Evolutionary conservation across 768 basidiomycete genomes (phyloP).

Genomic region (Bullera alba): DNA sequence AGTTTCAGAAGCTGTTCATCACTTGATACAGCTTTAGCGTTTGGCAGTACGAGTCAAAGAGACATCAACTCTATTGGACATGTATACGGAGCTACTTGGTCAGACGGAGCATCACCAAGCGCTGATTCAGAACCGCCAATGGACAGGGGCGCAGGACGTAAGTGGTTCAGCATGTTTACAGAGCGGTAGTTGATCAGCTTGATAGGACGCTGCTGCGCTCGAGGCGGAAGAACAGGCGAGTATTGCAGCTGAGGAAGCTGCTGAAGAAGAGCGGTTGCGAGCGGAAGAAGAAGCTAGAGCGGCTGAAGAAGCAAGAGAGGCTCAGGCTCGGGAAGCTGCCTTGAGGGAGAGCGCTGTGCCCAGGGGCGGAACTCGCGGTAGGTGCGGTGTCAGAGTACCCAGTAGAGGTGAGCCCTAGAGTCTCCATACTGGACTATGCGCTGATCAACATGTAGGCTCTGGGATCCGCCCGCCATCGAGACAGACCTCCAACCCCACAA

Average conservation of each 20-base stretch:
- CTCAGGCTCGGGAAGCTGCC: slow-evolving; percentile 3
- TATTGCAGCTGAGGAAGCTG: slow-evolving; percentile 7
- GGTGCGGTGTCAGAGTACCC: slow-evolving; percentile 2
- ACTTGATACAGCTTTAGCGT: slow-evolving; percentile 13
- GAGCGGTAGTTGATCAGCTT: not conserved
- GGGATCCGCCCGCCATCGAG: slow-evolving; percentile 16
- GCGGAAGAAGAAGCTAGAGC: slow-evolving; percentile 6
- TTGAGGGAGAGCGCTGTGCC: slow-evolving; percentile 7
- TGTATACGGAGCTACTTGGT: slow-evolving; percentile 44
- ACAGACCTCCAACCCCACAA: not conserved
- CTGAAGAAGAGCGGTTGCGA: slow-evolving; percentile 10
- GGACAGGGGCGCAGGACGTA: slow-evolving; percentile 43
- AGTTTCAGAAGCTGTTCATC: not conserved
- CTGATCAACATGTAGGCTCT: slow-evolving; percentile 4
- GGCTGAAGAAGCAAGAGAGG: slow-evolving; percentile 14
- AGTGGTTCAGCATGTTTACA: slow-evolving; percentile 10
- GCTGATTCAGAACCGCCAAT: slow-evolving; percentile 43
- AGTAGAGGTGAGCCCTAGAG: slow-evolving; percentile 5
- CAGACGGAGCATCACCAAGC: slow-evolving; percentile 47
- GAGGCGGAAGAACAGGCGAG: slow-evolving; percentile 10
- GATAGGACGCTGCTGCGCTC: slow-evolving; percentile 13
- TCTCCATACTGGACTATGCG: not conserved
- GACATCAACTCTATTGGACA: slow-evolving; percentile 44
- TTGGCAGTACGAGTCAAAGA: slow-evolving; percentile 31
- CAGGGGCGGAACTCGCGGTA: slow-evolving; percentile 5